Conservation (phyloP, 176 grass and related monocot genomes). For the Ampelocalamus luodianensis region DNA sequence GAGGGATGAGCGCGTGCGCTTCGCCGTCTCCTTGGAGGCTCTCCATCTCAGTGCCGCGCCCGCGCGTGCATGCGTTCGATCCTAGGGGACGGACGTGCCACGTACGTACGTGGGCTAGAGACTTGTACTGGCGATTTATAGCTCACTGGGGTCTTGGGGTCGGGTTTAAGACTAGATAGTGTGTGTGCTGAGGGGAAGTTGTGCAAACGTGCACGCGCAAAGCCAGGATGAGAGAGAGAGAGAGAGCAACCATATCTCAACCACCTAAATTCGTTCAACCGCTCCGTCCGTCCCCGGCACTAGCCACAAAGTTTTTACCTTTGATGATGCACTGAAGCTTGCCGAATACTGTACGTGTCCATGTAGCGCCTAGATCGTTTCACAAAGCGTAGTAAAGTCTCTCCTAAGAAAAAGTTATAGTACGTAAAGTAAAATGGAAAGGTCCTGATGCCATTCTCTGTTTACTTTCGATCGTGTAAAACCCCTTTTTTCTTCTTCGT, state of each 20-base stretch:
- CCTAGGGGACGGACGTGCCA: not conserved
- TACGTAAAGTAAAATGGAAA: not conserved
- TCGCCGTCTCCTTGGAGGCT: slow-evolving; percentile 54
- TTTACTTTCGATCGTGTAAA: not conserved
- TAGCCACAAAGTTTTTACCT: not conserved
- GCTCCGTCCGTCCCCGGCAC: slow-evolving; percentile 47
- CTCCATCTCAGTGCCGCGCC: slow-evolving; percentile 41
- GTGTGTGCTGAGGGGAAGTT: too few species aligned
- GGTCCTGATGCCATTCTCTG: not conserved
- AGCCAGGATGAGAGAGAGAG: too few species aligned
- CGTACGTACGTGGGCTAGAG: not conserved
- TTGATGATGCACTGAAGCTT: slow-evolving; percentile 28
- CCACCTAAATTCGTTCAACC: not conserved
- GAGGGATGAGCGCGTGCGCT: slow-evolving; percentile 27
- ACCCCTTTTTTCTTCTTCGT: too few species aligned
- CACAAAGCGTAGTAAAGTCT: not conserved
- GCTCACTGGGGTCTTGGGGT: not conserved
- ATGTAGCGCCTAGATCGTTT: not conserved
- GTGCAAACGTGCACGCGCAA: too few species aligned
- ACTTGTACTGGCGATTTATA: slow-evolving; percentile 45
- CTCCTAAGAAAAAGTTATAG: not conserved
- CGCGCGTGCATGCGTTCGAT: not conserved
- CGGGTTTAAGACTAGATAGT: not conserved
- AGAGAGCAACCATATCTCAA: slow-evolving; percentile 63
- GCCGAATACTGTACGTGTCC: not conserved